Evolutionary conservation across 192 early-diverging fungal species (phyloP).

Genomic region (Entomortierella lignicola): DNA sequence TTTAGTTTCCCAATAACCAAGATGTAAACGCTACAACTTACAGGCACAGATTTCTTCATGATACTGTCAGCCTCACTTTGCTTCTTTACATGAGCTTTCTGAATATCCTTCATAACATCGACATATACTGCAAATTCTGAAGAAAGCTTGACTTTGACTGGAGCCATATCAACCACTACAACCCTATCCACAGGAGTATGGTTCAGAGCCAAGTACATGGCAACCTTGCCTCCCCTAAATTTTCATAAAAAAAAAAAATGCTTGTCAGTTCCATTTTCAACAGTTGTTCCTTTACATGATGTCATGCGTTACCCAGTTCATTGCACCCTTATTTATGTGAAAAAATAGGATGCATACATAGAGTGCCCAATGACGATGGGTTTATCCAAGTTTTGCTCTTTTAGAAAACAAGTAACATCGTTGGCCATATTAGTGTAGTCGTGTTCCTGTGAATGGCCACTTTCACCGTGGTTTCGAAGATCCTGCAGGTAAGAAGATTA

Average conservation of each 20-base stretch:
- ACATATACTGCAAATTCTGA: conserved; percentile 70
- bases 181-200: conserved; percentile 65
- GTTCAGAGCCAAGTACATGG: conserved; percentile 74
- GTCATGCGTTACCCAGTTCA: not conserved
- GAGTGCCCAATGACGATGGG: conserved; percentile 88
- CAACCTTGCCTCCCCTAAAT: conserved; percentile 79
- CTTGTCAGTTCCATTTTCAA: not conserved
- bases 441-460: conserved; percentile 73
- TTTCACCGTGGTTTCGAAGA: conserved; percentile 95
- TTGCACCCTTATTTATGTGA: not conserved
- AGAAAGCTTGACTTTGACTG: conserved; percentile 60
- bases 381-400: conserved; percentile 63
- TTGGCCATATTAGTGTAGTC: conserved; percentile 82
- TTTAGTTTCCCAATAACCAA: no score
- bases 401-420: conserved; percentile 80
- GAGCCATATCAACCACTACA: conserved; percentile 80
- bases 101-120: conserved; percentile 66
- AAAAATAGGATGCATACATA: conserved; percentile 65
- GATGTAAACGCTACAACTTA: conserved; percentile 13
- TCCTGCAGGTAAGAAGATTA: conserved; percentile 60
- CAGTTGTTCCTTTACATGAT: not conserved
- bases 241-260: conserved; percentile 11
- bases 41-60: conserved; percentile 56
- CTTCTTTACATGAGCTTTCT: conserved; percentile 56
- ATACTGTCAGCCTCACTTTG: conserved; percentile 72